Evolutionary conservation across 805 yeast genomes (phyloP), one percentile per base, ranked within the genome.

Genomic region (Starmerella stellata): DNA sequence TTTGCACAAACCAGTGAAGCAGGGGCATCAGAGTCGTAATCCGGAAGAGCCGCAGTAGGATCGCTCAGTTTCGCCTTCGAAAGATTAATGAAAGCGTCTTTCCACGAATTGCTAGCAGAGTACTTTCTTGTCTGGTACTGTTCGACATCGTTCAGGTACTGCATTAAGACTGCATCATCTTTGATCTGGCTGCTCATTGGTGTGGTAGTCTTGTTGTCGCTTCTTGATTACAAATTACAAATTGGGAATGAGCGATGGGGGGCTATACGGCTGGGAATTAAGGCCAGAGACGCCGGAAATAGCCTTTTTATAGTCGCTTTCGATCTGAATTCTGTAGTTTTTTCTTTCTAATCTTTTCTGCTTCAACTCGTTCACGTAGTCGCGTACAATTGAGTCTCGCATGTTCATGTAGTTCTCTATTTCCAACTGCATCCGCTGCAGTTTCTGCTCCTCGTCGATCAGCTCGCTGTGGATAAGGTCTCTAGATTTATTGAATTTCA

Each of bases 1-100:
- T n/a, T n/a, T n/a, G n/a, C n/a, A n/a, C n/a, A n/a, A n/a, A n/a
- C n/a, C n/a, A n/a, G n/a, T n/a, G n/a, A n/a, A n/a, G n/a, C n/a
- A n/a, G n/a, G n/a, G n/a, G n/a, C n/a, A n/a, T n/a, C n/a, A n/a
- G n/a, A n/a, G n/a, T n/a, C n/a, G n/a, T n/a, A n/a, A n/a, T n/a
- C n/a, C n/a, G n/a, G n/a, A n/a, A n/a, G n/a, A n/a, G n/a, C n/a
- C n/a, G n/a, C n/a, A n/a, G n/a, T n/a, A n/a, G n/a, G n/a, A n/a
- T n/a, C n/a, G n/a, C n/a, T n/a, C n/a, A n/a, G n/a, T n/a, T n/a
- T 37, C 17, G 49, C 47, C 11, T 29, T 25, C 16, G 47, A 38
- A 16, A 49, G 39, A 2, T 32, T 19, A 5, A 49, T 29, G 30
- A 38, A 49, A 11, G 45, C 52, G 2, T n/a, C 17, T 4, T 38